Percentiles rank a stretch among this genome's conserved stretches.
Conservation (phyloP, 768 basidiomycete species). For the Clathrus columnatus region DNA sequence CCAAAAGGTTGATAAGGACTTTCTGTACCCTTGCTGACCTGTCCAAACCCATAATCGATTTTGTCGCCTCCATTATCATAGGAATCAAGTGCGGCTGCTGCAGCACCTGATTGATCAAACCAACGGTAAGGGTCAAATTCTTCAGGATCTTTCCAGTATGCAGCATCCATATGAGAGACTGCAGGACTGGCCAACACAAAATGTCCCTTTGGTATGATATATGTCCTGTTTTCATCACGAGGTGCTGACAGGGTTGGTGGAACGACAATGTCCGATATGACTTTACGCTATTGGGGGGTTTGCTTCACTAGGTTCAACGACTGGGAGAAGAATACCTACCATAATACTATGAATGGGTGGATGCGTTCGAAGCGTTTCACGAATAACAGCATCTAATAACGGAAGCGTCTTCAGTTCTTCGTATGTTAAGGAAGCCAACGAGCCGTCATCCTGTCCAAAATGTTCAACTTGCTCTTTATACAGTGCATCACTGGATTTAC, state of each 20-base stretch:
- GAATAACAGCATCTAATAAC: conserved; percentile 79
- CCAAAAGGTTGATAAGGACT: conserved; percentile 97
- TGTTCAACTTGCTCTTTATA: conserved; percentile 84
- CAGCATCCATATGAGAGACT: conserved; percentile 79
- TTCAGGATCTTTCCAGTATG: conserved; percentile 64
- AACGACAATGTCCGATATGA: conserved; percentile 75
- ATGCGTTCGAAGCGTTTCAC: conserved; percentile 88
- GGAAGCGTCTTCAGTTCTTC: conserved; percentile 82
- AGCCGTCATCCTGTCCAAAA: conserved; percentile 69
- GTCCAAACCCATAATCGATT: conserved; percentile 93
- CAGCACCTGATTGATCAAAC: conserved; percentile 77
- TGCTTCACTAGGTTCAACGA: not conserved
- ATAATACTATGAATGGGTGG: conserved; percentile 95
- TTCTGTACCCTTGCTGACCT: conserved; percentile 92
- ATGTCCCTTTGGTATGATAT: conserved; percentile 84
- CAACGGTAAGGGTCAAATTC: conserved; percentile 80
- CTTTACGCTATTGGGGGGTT: conserved; percentile 51
- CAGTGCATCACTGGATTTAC: conserved; percentile 71
- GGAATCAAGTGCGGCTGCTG: conserved; percentile 64
- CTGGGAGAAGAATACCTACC: conserved; percentile 7
- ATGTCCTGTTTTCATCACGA: conserved; percentile 49
- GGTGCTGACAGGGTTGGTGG: conserved; percentile 76
- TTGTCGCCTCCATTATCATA: conserved; percentile 78
- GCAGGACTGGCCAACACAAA: conserved; percentile 85
- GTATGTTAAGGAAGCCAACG: conserved; percentile 69